phyloP scores from a whole-genome alignment of 768 basidiomycete genomes.

The Trametes cubensis region DNA sequence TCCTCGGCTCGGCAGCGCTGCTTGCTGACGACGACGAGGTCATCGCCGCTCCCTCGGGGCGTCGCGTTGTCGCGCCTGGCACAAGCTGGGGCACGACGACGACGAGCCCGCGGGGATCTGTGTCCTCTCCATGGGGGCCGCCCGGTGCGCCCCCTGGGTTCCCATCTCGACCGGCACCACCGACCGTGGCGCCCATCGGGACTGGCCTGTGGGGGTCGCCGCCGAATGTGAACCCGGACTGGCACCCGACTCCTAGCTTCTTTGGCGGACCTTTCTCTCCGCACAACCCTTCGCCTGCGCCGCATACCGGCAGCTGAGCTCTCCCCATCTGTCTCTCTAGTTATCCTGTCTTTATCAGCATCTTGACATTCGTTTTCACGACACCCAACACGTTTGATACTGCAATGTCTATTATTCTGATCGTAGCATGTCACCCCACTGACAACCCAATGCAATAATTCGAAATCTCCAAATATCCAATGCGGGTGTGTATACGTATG shows the following conservation, averaged over 20 bases:
- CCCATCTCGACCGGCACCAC: conserved; percentile 25
- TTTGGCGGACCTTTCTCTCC: conserved; percentile 51
- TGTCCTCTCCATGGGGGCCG: conserved; percentile 49
- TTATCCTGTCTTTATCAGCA: conserved; percentile 24
- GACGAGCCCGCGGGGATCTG: conserved; percentile 46
- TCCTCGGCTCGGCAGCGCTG: conserved; percentile 77
- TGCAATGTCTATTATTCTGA: conserved; percentile 34
- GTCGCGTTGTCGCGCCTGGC: conserved; percentile 38
- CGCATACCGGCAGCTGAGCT: conserved; percentile 35
- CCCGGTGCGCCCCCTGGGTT: conserved; percentile 37
- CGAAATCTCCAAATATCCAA: conserved; percentile 17
- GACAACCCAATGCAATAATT: conserved; percentile 33
- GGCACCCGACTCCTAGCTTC: conserved; percentile 53
- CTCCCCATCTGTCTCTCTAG: not conserved
- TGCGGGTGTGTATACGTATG: not conserved
- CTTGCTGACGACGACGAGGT: conserved; percentile 83
- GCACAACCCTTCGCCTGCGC: conserved; percentile 57
- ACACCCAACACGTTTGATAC: conserved; percentile 24
- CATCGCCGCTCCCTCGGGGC: conserved; percentile 52
- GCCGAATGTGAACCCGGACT: conserved; percentile 41
- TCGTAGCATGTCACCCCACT: conserved; percentile 30
- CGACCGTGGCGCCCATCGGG: conserved; percentile 17
- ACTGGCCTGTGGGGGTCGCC: conserved; percentile 33
- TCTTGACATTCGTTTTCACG: conserved; percentile 26
- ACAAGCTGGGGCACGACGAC: conserved; percentile 55